Conservation (phyloP, 2,329 filamentous ascomycete species). For the Paraphoma sp. region DNA sequence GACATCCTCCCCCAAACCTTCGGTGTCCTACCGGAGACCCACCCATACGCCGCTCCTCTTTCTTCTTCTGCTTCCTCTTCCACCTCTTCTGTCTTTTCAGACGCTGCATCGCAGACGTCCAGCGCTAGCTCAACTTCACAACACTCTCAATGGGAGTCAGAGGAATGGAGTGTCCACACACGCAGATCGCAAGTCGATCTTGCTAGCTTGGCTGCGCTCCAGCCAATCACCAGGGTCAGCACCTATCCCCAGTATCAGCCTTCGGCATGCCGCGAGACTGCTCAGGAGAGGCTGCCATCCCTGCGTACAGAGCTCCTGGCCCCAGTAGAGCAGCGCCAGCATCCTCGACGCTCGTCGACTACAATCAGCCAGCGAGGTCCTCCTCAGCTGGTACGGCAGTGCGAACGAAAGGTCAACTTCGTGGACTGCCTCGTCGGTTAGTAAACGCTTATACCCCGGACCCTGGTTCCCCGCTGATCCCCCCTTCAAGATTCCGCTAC, state of each 20-base stretch:
- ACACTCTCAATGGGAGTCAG: constrained; percentile 59
- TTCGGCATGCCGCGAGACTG: constrained; percentile 46
- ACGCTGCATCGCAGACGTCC: constrained; percentile 70
- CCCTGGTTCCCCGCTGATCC: constrained; percentile 40
- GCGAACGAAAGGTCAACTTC: constrained; percentile 91
- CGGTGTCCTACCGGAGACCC: constrained; percentile 47
- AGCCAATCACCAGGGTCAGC: constrained; percentile 44
- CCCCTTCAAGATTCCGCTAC: constrained; percentile 83
- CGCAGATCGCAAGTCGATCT: constrained; percentile 32
- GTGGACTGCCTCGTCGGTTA: constrained; percentile 98
- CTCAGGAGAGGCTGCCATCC: constrained; percentile 39
- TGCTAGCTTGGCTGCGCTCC: constrained; percentile 30
- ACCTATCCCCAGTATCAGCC: constrained; percentile 47
- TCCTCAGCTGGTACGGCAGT: constrained; percentile 81
- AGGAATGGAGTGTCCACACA: constrained; percentile 42
- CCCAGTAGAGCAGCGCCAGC: constrained; percentile 67
- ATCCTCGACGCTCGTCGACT: constrained; percentile 64
- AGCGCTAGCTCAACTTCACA: constrained; percentile 68
- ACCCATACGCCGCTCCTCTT: constrained; percentile 73
- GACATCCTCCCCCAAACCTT: constrained; percentile 42
- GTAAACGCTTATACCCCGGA: constrained; percentile 52
- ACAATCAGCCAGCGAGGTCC: constrained; percentile 67
- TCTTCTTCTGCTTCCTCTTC: constrained; percentile 79
- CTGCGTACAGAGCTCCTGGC: constrained; percentile 54
- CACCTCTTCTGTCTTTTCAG: constrained; percentile 79